Evolutionary conservation across 139 green algal species (phyloP).

Genomic region (Chlorella sp.): DNA sequence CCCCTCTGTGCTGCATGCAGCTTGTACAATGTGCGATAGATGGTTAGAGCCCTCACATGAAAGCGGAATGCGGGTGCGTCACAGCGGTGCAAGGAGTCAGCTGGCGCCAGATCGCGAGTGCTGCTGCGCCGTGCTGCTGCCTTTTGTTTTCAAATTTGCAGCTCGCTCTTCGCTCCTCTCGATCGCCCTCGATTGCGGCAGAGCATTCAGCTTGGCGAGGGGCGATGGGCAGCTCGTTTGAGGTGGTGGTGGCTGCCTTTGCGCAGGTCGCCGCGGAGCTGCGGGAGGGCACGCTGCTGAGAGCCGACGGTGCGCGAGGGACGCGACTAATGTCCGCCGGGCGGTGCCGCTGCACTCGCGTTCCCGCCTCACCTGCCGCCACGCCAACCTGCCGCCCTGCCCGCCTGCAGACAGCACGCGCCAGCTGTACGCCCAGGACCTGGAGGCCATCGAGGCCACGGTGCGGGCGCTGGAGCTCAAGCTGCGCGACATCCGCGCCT

Average conservation of each 20-base stretch:
- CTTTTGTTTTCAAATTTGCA: constrained; percentile 1
- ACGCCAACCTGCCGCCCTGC: background rate
- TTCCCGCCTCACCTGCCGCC: background rate
- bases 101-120: no score
- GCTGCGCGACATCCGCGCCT: constrained; percentile 18
- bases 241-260: constrained; percentile 26
- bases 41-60: no score
- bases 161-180: constrained; percentile 50
- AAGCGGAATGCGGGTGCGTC: no score
- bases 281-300: constrained; percentile 31
- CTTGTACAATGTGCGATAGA: no score
- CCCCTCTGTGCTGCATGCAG: no score
- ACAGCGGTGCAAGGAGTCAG: no score
- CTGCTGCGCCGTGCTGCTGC: background rate
- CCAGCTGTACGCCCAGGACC: constrained; percentile 28
- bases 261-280: constrained; percentile 27
- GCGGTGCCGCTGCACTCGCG: no score
- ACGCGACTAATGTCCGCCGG: background rate
- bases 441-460: constrained; percentile 34
- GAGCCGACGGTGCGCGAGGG: constrained; percentile 20
- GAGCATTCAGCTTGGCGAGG: constrained; percentile 27
- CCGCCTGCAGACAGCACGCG: constrained; percentile 12
- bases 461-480: constrained; percentile 35
- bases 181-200: constrained; percentile 64
- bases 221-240: constrained; percentile 2